phyloP scores from a whole-genome alignment of 768 basidiomycete species.

The Tylopilus balloui region DNA sequence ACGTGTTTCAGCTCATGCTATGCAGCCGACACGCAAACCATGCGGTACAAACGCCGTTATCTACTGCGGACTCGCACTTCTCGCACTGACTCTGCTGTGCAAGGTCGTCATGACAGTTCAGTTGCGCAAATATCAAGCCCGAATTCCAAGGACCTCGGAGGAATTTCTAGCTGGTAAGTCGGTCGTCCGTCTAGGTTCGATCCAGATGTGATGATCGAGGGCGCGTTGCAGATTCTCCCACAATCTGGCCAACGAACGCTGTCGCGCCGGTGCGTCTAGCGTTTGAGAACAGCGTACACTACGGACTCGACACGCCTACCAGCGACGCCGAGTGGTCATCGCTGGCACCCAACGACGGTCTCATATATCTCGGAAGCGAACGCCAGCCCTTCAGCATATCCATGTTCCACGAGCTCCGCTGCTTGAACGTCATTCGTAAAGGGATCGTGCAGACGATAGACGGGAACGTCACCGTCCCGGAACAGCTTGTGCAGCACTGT shows the following conservation, averaged over 20 bases:
- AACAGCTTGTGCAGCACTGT: constrained; percentile 1
- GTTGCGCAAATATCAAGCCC: background rate
- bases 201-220: background rate
- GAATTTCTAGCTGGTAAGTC: background rate
- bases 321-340: constrained; percentile 1
- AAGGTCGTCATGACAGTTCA: background rate
- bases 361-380: constrained; percentile 1
- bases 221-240: background rate
- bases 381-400: background rate
- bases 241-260: background rate
- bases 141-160: background rate
- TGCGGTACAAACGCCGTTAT: background rate
- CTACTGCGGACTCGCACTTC: background rate
- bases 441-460: background rate
- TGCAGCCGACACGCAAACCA: background rate
- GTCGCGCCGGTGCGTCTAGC: background rate
- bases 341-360: background rate
- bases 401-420: constrained; percentile 4
- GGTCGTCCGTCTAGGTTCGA: background rate
- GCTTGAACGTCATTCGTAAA: constrained; percentile 1
- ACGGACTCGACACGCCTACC: background rate
- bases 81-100: background rate
- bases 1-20: background rate
- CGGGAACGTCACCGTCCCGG: background rate
- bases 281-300: background rate